Conservation (phyloP, 306 rosid species). For the Fragaria nilgerrensis region DNA sequence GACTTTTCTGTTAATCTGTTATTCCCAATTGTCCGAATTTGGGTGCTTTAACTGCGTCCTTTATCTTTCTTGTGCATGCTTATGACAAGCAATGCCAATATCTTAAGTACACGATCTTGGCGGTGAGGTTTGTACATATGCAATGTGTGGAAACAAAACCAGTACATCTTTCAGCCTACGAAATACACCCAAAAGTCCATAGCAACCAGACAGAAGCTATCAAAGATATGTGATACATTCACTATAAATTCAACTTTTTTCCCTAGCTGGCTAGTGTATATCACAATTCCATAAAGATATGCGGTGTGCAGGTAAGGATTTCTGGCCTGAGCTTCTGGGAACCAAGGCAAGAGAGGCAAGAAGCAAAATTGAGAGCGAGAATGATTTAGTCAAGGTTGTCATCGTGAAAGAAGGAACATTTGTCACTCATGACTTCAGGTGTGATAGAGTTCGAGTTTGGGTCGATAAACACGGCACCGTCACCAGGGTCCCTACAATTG, state of each 20-base stretch:
- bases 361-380: conserved; percentile 43
- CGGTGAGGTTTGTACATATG: background rate
- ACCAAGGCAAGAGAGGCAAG: conserved; percentile 34
- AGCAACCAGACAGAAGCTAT: background rate
- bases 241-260: background rate
- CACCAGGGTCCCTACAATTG: conserved; percentile 17
- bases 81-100: too few species aligned
- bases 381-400: conserved; percentile 32
- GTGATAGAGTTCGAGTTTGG: conserved; percentile 55
- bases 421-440: conserved; percentile 20
- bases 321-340: conserved; percentile 59
- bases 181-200: conserved; percentile 10
- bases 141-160: background rate
- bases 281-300: background rate
- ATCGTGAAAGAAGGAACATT: conserved; percentile 23
- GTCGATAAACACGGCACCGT: conserved; percentile 30
- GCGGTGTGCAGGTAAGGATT: conserved; percentile 35
- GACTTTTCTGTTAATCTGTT: too few species aligned
- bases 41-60: too few species aligned
- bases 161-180: background rate
- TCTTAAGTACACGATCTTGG: background rate
- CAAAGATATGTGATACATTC: background rate
- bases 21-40: too few species aligned
- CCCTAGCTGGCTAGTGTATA: background rate
- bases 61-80: too few species aligned